Evolutionary conservation across 768 basidiomycete genomes (phyloP).

Genomic region (Pulveroboletus sp.): DNA sequence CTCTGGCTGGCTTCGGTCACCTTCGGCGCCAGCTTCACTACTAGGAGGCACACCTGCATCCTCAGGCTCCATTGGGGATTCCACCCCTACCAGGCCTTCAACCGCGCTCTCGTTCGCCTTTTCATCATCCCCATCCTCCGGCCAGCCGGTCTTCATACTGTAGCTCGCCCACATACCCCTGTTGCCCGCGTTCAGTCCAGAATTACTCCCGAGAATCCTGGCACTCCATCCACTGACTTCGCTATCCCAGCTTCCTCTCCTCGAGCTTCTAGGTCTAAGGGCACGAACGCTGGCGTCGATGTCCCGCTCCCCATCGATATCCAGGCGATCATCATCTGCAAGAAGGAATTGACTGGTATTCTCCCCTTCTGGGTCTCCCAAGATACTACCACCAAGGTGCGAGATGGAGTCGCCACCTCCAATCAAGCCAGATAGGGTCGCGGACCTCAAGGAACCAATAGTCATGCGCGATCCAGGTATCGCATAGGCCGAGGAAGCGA

Average conservation of each 20-base stretch:
- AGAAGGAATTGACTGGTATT: conserved; percentile 65
- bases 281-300: conserved; percentile 87
- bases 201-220: conserved; percentile 44
- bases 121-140: conserved; percentile 40
- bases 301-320: conserved; percentile 52
- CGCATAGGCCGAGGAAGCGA: conserved; percentile 91
- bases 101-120: conserved; percentile 19
- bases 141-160: conserved; percentile 54
- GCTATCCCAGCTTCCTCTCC: conserved; percentile 90
- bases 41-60: conserved; percentile 5
- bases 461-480: conserved; percentile 54
- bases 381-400: conserved; percentile 62
- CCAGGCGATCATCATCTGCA: conserved; percentile 62
- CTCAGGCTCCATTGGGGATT: conserved; percentile 4
- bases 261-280: conserved; percentile 79
- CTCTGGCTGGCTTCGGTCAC: conserved; percentile 5
- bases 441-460: conserved; percentile 40
- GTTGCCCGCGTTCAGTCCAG: conserved; percentile 46
- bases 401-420: conserved; percentile 61
- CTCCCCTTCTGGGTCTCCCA: conserved; percentile 50
- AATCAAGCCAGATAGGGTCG: conserved; percentile 47
- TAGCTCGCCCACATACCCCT: conserved; percentile 60
- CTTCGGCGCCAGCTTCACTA: conserved; percentile 3
- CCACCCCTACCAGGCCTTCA: conserved; percentile 13
- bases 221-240: conserved; percentile 88